These are phyloP conservation scores for Monosporozyma unispora DNA, from an alignment of 805 yeast species.

Conservation along the genomic window DNA sequence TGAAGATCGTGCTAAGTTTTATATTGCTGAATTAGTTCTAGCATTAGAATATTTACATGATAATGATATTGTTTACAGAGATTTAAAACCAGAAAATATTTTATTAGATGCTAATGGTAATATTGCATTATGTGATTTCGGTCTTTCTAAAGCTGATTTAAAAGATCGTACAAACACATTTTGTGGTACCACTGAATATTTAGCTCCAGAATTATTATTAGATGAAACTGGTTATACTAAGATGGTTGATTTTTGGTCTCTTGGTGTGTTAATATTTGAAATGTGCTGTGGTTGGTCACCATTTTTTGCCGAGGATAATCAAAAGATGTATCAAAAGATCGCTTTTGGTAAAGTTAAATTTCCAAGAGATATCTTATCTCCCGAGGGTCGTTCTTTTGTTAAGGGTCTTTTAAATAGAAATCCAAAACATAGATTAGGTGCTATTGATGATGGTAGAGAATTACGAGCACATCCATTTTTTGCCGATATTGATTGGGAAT, in stretches of 20 bases:
- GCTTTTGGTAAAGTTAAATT: conserved; percentile 97
- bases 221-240: conserved; percentile 96
- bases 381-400: conserved; percentile 91
- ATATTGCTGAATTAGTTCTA: conserved; percentile 88
- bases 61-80: conserved; percentile 92
- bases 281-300: conserved; percentile 99
- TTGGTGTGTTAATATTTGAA: conserved; percentile 93
- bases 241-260: conserved; percentile 98
- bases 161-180: conserved; percentile 90
- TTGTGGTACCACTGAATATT: conserved; percentile 96
- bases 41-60: conserved; percentile 94
- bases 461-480: conserved; percentile 88
- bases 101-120: conserved; percentile 94
- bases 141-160: conserved; percentile 87
- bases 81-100: conserved; percentile 94
- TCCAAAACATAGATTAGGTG: conserved; percentile 91
- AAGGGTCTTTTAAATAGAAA: conserved; percentile 91
- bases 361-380: conserved; percentile 88
- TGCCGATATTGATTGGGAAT: conserved; percentile 83
- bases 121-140: conserved; percentile 95
- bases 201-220: conserved; percentile 91
- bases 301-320: conserved; percentile 94
- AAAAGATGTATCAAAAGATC: conserved; percentile 97
- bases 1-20: conserved; percentile 92
- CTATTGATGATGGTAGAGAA: conserved; percentile 86